Conservation (phyloP, 352 stramenopile species). For the Achlya hypogyna region DNA sequence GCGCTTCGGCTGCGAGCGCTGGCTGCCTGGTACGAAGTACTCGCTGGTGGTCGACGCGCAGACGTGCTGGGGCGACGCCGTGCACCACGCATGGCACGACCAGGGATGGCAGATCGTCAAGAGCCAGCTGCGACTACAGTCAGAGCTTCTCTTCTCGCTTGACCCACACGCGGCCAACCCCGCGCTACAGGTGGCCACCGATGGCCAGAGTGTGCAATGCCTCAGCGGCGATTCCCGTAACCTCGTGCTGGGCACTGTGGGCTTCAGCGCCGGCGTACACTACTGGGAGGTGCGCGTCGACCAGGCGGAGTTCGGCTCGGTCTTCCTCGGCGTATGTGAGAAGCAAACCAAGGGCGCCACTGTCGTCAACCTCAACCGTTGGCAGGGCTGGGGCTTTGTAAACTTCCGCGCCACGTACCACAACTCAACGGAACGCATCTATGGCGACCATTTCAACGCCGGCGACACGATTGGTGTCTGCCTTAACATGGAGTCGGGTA, state of each 20-base stretch:
- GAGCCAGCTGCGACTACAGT: slow-evolving; percentile 55
- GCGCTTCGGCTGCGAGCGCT: slow-evolving; percentile 79
- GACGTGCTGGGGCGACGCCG: slow-evolving; percentile 11
- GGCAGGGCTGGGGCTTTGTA: slow-evolving; percentile 94
- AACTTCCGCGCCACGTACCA: slow-evolving; percentile 95
- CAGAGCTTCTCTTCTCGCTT: slow-evolving; percentile 77
- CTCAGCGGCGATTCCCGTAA: slow-evolving; percentile 80
- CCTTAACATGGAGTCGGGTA: slow-evolving; percentile 93
- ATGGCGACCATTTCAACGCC: slow-evolving; percentile 84
- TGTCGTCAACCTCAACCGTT: slow-evolving; percentile 53
- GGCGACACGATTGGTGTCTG: slow-evolving; percentile 98
- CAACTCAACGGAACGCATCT: slow-evolving; percentile 86
- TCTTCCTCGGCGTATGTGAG: slow-evolving; percentile 96
- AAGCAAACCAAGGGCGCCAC: slow-evolving; percentile 29
- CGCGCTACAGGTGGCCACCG: slow-evolving; percentile 64
- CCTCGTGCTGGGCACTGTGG: slow-evolving; percentile 70
- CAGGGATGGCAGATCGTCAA: slow-evolving; percentile 52
- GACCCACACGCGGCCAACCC: slow-evolving; percentile 71
- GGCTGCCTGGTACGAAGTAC: slow-evolving; percentile 83
- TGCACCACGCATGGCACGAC: slow-evolving; percentile 8
- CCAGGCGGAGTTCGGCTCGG: slow-evolving; percentile 94
- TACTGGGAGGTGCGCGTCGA: slow-evolving; percentile 98
- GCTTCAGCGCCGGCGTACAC: slow-evolving; percentile 88
- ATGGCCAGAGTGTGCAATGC: slow-evolving; percentile 70
- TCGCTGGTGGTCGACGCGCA: slow-evolving; percentile 25